A percentile compares a stretch with the other conserved stretches of the same genome.
phyloP scores from a whole-genome alignment of 176 grass and related monocot genomes.

The Elaeis guineensis region DNA sequence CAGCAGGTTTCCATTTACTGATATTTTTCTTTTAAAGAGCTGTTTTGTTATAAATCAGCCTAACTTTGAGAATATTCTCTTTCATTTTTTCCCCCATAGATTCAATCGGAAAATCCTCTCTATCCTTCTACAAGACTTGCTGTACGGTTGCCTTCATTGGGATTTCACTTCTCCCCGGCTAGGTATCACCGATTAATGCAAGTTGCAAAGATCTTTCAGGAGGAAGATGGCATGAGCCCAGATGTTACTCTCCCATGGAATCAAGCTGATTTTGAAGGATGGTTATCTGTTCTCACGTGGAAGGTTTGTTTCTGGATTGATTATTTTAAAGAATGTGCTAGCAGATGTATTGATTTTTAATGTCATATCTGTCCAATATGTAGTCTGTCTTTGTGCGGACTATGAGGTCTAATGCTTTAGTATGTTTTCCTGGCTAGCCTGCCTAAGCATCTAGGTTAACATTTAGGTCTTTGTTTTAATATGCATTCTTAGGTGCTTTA shows the following conservation, averaged over 20 bases:
- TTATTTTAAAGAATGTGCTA: conserved; percentile 1
- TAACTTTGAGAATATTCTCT: conserved; percentile 12
- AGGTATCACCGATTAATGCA: conserved; percentile 93
- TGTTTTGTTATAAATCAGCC: not conserved
- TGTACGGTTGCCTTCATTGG: conserved; percentile 79
- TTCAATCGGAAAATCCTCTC: conserved; percentile 73
- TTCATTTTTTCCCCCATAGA: conserved; percentile 29
- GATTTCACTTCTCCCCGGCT: conserved; percentile 95
- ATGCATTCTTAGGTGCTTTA: too few species aligned
- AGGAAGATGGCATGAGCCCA: conserved; percentile 34
- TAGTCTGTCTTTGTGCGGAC: too few species aligned
- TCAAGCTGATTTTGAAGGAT: conserved; percentile 92
- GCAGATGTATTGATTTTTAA: not conserved
- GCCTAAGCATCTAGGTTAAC: too few species aligned
- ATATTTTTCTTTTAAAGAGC: not conserved
- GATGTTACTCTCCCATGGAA: conserved; percentile 58
- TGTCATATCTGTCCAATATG: not conserved
- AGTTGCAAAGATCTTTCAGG: conserved; percentile 76
- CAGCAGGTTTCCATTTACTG: conserved; percentile 55
- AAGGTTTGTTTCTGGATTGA: conserved; percentile 62
- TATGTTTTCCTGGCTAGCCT: too few species aligned
- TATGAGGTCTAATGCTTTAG: too few species aligned
- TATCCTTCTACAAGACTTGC: conserved; percentile 91
- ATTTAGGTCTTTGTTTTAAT: too few species aligned
- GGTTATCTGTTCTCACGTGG: conserved; percentile 83